Base-by-base conservation (phyloP, 192 early-diverging fungal species). In the Backusella australiensis region DNA sequence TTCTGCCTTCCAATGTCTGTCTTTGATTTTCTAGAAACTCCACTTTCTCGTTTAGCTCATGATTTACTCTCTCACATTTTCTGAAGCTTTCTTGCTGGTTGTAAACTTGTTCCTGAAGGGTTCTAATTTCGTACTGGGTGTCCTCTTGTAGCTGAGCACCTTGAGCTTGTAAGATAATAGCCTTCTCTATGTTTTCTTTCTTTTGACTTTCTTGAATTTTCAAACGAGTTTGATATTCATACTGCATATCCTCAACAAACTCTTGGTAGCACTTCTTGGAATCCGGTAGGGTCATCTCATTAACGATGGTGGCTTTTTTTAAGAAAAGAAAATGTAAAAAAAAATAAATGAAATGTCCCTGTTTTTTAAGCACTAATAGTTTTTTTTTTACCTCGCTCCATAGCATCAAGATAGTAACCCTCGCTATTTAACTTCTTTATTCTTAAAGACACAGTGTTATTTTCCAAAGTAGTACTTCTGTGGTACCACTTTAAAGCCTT, bases 391-490 rank as follows among this genome's bases (percentile, higher is more conserved):
- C 52, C 52, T 56, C 52, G 6, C 7, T 56, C 52, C 19, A 56
- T 56, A 56, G 52, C 52, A 56, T 56, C 52, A n/a, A 56, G 52
- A 56, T 56, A 56, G 7, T 56, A 56, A 8, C 52, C 52, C 19
- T 56, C 52, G n/a, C 52, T 56, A n/a, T 56, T 56, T 21, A 56
- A n/a, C 52, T 56, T 56, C 53, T 56, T 56, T 21, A 56, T 56
- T 56, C 53, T 56, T 21, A 56, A 56, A 21, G 21, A 56, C 23
- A 56, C 7, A 11, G 53, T 9, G 3, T n/a, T 56, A 56, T 56
- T 56, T 21, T 56, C 53, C 53, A 56, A 26, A 21, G 53, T n/a
- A 21, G 53, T 56, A 9, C 53, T 56, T 26, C 53, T 56, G 19
- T 56, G 53, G 53, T 56, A 56, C 53, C 53, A 56, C 7, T 56